Evolutionary conservation across 805 yeast genomes (phyloP), one percentile per base, ranked within the genome.

Genomic region (Suhomyces sp.): DNA sequence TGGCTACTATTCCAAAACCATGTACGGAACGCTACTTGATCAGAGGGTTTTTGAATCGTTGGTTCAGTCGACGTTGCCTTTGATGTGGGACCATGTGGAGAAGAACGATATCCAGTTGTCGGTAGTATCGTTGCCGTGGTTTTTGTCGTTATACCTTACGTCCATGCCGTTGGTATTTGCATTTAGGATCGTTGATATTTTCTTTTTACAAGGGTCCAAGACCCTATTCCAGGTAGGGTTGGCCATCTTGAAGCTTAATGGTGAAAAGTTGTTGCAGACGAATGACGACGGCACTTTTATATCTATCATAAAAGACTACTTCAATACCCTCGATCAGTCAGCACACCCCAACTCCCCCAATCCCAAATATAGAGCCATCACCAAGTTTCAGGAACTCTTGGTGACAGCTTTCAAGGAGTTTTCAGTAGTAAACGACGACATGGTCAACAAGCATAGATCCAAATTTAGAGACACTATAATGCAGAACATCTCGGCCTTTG

Each of bases 141-240:
- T 94, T 64, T 73, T 94, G 49, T 89, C 97, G 0, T 72, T 94
- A 39, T 94, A 89, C 67, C 80, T 93, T 58, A 92, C 88, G 59
- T 85, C 97, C 0, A 91, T 94, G 96, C 99, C 99, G 0, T 72
- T 94, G 58, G 91, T 91, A 5, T 93, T 84, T 71, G 97, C 99
- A 2, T 89, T 91, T 61, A 77, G 98, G 66, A 87, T 94, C 45
- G 79, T 93, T 61, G 99, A 94, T 67, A 86, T 91, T 20, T 86
- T 94, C 63, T 87, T 94, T 66, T 76, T 89, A 51, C 91, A 91
- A 66, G 99, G 99, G 0, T 85, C 96, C 2, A 85, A 84, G 57
- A 86, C 94, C 0, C 72, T 94, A 21, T 96, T 94, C 65, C 98
- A 94, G 69, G 92, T 94, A 6, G 96, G 97, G 0, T 73, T 94